These are phyloP conservation scores for Thielaviopsis populi DNA, from an alignment of 2,329 filamentous ascomycete genomes.

Conservation along the genomic window DNA sequence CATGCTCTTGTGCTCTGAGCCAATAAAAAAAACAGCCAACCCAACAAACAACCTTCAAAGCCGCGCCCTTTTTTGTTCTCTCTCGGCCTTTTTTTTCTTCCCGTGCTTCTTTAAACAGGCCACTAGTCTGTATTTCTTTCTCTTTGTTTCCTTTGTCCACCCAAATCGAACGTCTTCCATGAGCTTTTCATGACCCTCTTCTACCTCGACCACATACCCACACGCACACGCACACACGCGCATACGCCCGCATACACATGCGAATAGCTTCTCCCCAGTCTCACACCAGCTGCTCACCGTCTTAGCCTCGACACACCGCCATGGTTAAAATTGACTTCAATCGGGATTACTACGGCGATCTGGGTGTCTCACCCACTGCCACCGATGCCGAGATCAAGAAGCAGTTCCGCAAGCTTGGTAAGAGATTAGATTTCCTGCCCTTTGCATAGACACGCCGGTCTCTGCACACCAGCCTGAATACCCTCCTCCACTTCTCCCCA, in stretches of 20 bases:
- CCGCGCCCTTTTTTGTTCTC: no score
- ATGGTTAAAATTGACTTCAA: slow-evolving; percentile 23
- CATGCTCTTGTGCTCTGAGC: no score
- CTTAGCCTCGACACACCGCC: background rate
- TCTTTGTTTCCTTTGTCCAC: no score
- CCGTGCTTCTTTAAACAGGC: no score
- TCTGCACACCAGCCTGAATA: background rate
- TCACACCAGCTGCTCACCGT: background rate
- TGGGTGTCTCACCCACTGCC: slow-evolving; percentile 54
- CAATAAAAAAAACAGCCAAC: no score
- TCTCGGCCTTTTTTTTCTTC: no score
- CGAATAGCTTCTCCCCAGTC: background rate
- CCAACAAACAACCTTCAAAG: no score
- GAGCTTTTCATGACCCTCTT: no score
- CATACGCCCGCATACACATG: background rate
- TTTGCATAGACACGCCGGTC: slow-evolving; percentile 18
- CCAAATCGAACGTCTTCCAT: no score
- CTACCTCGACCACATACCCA: no score
- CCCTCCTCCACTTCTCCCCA: background rate
- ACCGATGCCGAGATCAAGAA: slow-evolving; percentile 66
- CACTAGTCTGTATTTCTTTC: no score
- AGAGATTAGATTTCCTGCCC: slow-evolving; percentile 22
- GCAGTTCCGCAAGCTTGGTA: slow-evolving; percentile 72
- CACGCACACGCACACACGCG: no score
- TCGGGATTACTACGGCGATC: slow-evolving; percentile 73